Base-by-base conservation (phyloP, 106 monocot species). In the Acorus gramineus region DNA sequence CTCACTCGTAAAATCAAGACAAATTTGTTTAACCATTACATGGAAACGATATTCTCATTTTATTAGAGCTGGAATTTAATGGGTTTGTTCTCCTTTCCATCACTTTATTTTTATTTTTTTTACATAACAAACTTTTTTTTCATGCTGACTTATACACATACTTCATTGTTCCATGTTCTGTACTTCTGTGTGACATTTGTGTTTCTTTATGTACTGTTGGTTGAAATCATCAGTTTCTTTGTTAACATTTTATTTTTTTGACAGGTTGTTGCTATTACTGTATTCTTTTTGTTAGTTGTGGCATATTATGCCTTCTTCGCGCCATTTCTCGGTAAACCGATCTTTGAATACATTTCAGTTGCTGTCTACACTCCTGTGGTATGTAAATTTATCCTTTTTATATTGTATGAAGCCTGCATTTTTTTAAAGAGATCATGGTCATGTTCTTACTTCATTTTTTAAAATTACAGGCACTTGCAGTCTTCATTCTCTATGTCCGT, bases 251-350 rank as follows among this genome's bases (percentile, higher is more conserved):
- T 62, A 55, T 49, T 55, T 8, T 4, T 66, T 43, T 76, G 46
- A 53, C 60, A 98, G 96, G 92, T 98, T 73, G 79, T 98, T 69
- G 96, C 96, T 52, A 98, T 98, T 56, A 87, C 91, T 13, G 85
- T 98, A 42, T 98, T 79, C 75, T 98, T 98, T 55, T 73, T 98
- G 59, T 65, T 98, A 72, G 85, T 89, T 64, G 85, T 98, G 59
- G 91, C 87, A 53, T 98, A 92, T 73, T 98, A 92, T 77, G 87
- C 96, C 59, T 98, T 98, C 69, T 92, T 98, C 64, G 91, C 96
- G 59, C 96, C 96, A 7, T 98, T 98, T 76, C 67, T 98, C n/a
- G 83, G 96, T 56, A 85, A 81, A 49, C 74, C 11, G 4, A 44
- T 98, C 49, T 60, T 98, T 56, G 81, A 92, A 63, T 92, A 92